Evolutionary conservation across 345 rosid genomes (phyloP).

Genomic region (Heritiera littoralis): DNA sequence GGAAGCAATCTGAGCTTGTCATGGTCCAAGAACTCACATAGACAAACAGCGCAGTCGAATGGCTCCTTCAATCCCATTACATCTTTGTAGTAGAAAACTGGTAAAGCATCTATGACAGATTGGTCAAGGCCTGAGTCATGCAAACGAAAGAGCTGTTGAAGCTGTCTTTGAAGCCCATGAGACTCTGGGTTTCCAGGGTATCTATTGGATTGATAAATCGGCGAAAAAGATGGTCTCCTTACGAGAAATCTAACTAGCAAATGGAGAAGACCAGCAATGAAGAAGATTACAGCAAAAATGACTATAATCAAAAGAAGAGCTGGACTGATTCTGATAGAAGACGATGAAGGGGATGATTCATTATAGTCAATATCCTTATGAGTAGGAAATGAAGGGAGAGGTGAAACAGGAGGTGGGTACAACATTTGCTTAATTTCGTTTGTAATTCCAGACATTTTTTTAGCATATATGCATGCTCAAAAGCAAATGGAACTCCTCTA

Average conservation of each 20-base stretch:
- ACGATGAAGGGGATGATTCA: slow-evolving; percentile 35
- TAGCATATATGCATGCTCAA: slow-evolving; percentile 23
- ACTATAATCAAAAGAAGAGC: slow-evolving; percentile 49
- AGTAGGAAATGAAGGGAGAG: slow-evolving; percentile 23
- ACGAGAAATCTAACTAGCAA: slow-evolving; percentile 53
- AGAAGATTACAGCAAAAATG: slow-evolving; percentile 52
- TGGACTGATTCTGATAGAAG: slow-evolving; percentile 48
- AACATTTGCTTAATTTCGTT: slow-evolving; percentile 24
- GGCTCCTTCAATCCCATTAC: slow-evolving; percentile 64
- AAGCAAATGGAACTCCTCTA: neutral
- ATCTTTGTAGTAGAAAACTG: slow-evolving; percentile 63
- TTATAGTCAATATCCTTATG: slow-evolving; percentile 23
- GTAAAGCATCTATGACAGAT: slow-evolving; percentile 62
- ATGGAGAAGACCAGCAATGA: slow-evolving; percentile 60
- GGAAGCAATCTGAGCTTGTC: slow-evolving; percentile 75
- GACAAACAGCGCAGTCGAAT: slow-evolving; percentile 79
- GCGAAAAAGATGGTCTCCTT: slow-evolving; percentile 44
- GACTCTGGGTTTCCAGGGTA: slow-evolving; percentile 45
- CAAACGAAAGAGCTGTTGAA: slow-evolving; percentile 63
- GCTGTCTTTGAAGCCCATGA: slow-evolving; percentile 59
- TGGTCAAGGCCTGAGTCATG: slow-evolving; percentile 84
- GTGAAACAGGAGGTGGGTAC: slow-evolving; percentile 34
- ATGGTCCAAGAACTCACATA: slow-evolving; percentile 52
- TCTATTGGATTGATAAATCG: slow-evolving; percentile 46
- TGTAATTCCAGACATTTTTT: slow-evolving; percentile 42